Evolutionary conservation across 2,329 filamentous ascomycete species (phyloP).

Genomic region (Fusarium decemcellulare): DNA sequence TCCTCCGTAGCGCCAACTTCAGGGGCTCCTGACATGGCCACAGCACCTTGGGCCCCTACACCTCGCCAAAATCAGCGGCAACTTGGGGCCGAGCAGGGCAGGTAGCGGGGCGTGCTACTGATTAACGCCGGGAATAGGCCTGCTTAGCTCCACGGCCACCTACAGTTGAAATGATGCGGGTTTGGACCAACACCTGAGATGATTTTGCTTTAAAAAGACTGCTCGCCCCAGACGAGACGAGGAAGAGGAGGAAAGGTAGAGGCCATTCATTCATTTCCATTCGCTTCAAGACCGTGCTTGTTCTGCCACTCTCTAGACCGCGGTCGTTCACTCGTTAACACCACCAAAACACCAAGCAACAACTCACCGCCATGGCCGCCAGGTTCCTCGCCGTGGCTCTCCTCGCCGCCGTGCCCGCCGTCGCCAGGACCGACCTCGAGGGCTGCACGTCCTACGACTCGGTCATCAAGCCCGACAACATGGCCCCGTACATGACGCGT

Average conservation of each 20-base stretch:
- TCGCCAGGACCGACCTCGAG: conserved; percentile 60
- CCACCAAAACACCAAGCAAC: not conserved
- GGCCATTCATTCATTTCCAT: conserved; percentile 15
- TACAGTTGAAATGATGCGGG: not conserved
- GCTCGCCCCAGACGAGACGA: conserved; percentile 2
- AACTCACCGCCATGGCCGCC: conserved; percentile 40
- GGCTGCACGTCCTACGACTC: conserved; percentile 61
- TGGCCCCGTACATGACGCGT: conserved; percentile 59
- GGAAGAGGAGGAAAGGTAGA: not conserved
- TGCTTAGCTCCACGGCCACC: conserved; percentile 1
- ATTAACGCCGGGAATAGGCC: conserved; percentile 27
- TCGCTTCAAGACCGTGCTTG: not conserved
- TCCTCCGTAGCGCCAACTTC: not conserved
- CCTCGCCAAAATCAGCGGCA: conserved; percentile 16
- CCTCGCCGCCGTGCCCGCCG: conserved; percentile 50
- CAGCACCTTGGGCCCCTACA: conserved; percentile 3
- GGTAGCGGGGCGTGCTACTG: conserved; percentile 18
- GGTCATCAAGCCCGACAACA: conserved; percentile 48
- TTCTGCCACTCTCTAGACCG: conserved; percentile 8
- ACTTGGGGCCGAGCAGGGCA: conserved; percentile 13
- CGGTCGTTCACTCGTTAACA: conserved; percentile 26
- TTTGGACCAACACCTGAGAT: too few species aligned
- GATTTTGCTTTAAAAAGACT: conserved; percentile 24
- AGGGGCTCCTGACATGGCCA: not conserved
- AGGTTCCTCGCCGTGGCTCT: conserved; percentile 45